Evolutionary conservation across 2,329 filamentous ascomycete species (phyloP), one percentile per base, ranked within the genome.

Genomic region (Diaporthe nobilis): DNA sequence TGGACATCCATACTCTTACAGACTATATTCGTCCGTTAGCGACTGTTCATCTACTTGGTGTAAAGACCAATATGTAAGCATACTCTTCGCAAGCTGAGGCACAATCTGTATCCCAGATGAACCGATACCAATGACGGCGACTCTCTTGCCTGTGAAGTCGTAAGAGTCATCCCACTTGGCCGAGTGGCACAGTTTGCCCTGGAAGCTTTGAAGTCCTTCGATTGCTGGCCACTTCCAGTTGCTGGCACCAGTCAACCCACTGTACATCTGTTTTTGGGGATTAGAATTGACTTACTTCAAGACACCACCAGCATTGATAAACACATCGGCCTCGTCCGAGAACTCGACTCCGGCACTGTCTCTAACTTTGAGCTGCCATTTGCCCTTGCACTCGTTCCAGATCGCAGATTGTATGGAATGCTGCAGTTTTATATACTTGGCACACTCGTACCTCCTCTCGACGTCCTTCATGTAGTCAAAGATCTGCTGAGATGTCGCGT

Each of bases 381-480:
- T 63, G 12, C 60, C 60, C 22, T 47, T 47, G 39, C 15, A n/a
- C 39, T 44, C 60, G 13, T 87, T 81, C 88, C 88, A 90, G 0
- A 75, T 78, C 3, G 82, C 85, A 71, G 83, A 84, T 44, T 85
- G 79, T 0, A 89, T 86, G 67, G 84, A 82, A 17, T 84, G 85
- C 73, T 85, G 82, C 51, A 88, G 82, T 74, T 85, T 84, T 60
- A 89, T 82, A 75, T 87, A 86, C 63, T 85, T 83, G 44, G 85
- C 80, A 6, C 85, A 81, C 15, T 80, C 78, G 77, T 83, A 81
- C 73, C 81, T 80, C 57, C 75, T 74, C 12, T 81, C 80, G 28
- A 82, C 79, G 25, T 81, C 80, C 71, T 85, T 80, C 57, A 85
- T 81, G 72, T 85, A 85, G 25, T 57, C 34, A 25, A 55, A 73